phyloP scores from a whole-genome alignment of 345 rosid species.

The Adansonia digitata region DNA sequence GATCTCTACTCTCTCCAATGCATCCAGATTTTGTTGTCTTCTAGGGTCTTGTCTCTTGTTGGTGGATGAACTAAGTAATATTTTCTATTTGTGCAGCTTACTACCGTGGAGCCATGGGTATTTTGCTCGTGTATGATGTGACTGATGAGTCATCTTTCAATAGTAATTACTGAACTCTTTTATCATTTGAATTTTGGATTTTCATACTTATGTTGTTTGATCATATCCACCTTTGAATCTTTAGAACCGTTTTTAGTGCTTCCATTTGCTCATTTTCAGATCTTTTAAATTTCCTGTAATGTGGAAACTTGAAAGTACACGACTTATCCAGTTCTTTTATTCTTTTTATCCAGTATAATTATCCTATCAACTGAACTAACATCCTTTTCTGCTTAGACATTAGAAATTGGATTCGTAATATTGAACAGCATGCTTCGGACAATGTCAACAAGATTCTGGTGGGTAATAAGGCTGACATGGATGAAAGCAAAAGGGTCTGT shows the following conservation, averaged over 20 bases:
- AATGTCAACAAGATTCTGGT: conserved; percentile 87
- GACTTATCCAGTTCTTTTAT: neutral
- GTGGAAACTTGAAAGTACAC: neutral
- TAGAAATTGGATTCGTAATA: conserved; percentile 87
- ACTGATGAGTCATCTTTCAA: conserved; percentile 99
- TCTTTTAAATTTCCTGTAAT: neutral
- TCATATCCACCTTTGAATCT: neutral
- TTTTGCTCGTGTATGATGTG: conserved; percentile 95
- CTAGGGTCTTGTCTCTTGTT: neutral
- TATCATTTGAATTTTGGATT: conserved; percentile 14
- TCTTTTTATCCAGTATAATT: conserved; percentile 3
- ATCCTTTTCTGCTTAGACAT: conserved; percentile 45
- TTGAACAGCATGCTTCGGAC: conserved; percentile 95
- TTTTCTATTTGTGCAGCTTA: conserved; percentile 60
- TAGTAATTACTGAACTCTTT: conserved; percentile 45
- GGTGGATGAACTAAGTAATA: neutral
- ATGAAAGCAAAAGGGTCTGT: conserved; percentile 83
- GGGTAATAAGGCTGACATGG: conserved; percentile 89
- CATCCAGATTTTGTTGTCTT: neutral
- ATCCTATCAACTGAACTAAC: conserved; percentile 1
- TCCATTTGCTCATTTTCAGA: neutral
- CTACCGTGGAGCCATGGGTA: conserved; percentile 99
- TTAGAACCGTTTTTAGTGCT: neutral
- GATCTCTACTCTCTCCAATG: neutral
- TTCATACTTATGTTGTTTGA: conserved; percentile 1